Conservation (phyloP, 495 filamentous ascomycete species). For the Diplogelasinospora grovesii region DNA sequence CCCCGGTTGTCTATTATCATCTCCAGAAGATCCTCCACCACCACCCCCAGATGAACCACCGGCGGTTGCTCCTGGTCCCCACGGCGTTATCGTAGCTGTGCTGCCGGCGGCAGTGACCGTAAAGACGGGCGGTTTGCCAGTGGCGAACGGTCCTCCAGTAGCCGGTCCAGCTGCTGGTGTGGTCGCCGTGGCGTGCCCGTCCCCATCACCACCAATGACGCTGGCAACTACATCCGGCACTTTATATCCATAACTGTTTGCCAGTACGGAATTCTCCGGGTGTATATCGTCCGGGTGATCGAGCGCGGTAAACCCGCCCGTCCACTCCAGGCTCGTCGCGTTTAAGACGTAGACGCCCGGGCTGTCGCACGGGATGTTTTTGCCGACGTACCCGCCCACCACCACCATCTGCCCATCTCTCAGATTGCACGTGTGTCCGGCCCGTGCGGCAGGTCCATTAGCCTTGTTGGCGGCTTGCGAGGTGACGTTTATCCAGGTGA, state of each 20-base stretch:
- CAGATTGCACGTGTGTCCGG: conserved; percentile 63
- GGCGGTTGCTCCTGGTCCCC: conserved; percentile 25
- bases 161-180: conserved; percentile 54
- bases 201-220: conserved; percentile 54
- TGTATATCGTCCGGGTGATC: conserved; percentile 25
- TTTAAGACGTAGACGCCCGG: conserved; percentile 68
- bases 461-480: conserved; percentile 38
- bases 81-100: conserved; percentile 47
- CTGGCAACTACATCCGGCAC: conserved; percentile 56
- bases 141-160: conserved; percentile 60
- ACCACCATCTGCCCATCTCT: conserved; percentile 67
- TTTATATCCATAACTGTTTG: conserved; percentile 54
- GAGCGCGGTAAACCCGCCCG: conserved; percentile 48
- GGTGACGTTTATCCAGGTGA: conserved; percentile 67
- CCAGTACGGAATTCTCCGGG: conserved; percentile 42
- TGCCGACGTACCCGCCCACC: conserved; percentile 62
- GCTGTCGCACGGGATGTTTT: conserved; percentile 54
- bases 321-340: conserved; percentile 54
- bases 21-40: not conserved
- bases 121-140: conserved; percentile 57
- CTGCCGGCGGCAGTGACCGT: conserved; percentile 55
- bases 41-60: conserved; percentile 1
- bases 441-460: conserved; percentile 58
- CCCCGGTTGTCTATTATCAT: conserved; percentile 40
- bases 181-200: conserved; percentile 61